These are phyloP conservation scores for Chaetoscypha palmicola DNA, from an alignment of 2,329 filamentous ascomycete genomes.

Conservation along the genomic window DNA sequence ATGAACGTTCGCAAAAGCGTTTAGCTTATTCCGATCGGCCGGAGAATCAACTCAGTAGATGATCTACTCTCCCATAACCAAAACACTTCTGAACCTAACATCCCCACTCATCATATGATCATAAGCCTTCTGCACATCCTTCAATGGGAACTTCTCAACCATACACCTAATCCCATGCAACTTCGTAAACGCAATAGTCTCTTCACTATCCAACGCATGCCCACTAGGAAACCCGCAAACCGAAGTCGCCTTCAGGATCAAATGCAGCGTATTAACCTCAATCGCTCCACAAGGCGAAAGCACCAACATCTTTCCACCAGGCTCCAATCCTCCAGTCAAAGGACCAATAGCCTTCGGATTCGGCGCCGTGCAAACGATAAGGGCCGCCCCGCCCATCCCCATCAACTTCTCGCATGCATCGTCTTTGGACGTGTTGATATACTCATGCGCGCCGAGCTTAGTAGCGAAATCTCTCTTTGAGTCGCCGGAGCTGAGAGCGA, in stretches of 20 bases:
- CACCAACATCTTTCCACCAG: conserved; percentile 52
- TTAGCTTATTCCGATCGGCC: no score
- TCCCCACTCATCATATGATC: conserved; percentile 27
- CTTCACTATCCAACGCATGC: conserved; percentile 54
- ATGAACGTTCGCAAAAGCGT: no score
- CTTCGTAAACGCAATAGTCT: conserved; percentile 59
- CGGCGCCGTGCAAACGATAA: conserved; percentile 58
- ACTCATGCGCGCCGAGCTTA: conserved; percentile 52
- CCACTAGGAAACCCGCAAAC: conserved; percentile 60
- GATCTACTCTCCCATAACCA: conserved; percentile 1
- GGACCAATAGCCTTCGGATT: conserved; percentile 47
- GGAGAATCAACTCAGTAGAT: no score
- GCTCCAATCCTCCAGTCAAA: conserved; percentile 46
- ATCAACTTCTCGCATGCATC: conserved; percentile 43
- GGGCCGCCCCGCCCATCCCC: conserved; percentile 53
- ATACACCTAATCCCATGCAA: conserved; percentile 57
- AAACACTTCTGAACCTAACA: conserved; percentile 26
- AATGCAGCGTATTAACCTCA: conserved; percentile 36
- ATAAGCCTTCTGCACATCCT: conserved; percentile 32
- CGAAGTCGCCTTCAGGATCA: conserved; percentile 47
- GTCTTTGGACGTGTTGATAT: conserved; percentile 49
- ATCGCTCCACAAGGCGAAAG: conserved; percentile 44
- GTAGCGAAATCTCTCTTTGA: conserved; percentile 62
- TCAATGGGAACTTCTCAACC: conserved; percentile 57
- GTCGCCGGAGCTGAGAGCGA: conserved; percentile 59